Evolutionary conservation across 352 stramenopile species (phyloP).

Genomic region (Phytophthora lateralis): DNA sequence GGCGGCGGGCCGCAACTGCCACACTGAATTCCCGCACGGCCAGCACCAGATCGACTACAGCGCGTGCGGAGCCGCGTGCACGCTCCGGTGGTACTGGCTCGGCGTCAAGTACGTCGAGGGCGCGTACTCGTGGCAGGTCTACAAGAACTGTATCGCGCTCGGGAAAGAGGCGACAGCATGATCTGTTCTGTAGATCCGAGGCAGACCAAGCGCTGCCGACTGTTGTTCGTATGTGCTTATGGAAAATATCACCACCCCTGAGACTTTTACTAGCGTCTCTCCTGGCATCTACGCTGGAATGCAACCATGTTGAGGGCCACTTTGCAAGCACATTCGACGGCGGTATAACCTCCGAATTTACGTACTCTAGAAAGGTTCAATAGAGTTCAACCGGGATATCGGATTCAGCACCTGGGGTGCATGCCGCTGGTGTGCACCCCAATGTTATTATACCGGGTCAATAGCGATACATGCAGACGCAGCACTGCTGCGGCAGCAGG

Average conservation of each 20-base stretch:
- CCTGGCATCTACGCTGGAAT: not conserved
- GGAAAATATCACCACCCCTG: slow-evolving; percentile 12
- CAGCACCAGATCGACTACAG: slow-evolving; percentile 57
- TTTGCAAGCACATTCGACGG: not conserved
- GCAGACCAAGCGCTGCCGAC: too few relatives aligned
- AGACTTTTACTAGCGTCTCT: not conserved
- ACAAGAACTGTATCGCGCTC: slow-evolving; percentile 61
- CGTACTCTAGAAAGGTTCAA: too few relatives aligned
- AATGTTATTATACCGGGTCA: too few relatives aligned
- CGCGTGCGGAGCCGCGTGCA: slow-evolving; percentile 47
- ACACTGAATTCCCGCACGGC: slow-evolving; percentile 41
- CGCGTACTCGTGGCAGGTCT: slow-evolving; percentile 67
- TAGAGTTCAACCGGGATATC: too few relatives aligned
- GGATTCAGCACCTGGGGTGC: too few relatives aligned
- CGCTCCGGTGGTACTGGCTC: slow-evolving; percentile 62
- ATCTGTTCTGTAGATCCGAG: not conserved
- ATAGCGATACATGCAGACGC: not conserved
- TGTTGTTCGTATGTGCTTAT: not conserved
- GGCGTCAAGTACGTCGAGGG: slow-evolving; percentile 54
- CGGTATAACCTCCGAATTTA: too few relatives aligned
- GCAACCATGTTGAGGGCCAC: too few relatives aligned
- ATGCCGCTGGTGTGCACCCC: too few relatives aligned
- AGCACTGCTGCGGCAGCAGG: too few relatives aligned
- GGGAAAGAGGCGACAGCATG: slow-evolving; percentile 15
- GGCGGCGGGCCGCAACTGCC: slow-evolving; percentile 48